phyloP scores from a whole-genome alignment of 1,139 yeast genomes.

The Diutina rugosa region DNA sequence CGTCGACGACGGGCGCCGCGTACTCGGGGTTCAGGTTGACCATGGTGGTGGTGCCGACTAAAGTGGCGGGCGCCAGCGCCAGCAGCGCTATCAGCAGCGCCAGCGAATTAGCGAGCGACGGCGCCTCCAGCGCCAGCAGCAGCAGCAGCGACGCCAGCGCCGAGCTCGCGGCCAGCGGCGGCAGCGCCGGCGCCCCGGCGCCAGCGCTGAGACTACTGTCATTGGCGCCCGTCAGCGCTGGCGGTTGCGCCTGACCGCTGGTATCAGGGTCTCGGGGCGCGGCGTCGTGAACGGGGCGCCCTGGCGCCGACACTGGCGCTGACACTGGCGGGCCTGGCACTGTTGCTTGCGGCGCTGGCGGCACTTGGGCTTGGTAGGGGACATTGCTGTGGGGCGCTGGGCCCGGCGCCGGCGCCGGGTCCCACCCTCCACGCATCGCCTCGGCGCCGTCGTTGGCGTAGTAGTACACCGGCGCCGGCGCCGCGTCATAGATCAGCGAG shows the following conservation, averaged over 20 bases:
- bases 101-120: neutral
- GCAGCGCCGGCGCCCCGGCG: neutral
- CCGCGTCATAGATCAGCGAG: neutral
- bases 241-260: neutral
- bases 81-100: neutral
- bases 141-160: neutral
- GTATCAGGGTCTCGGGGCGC: too few relatives aligned
- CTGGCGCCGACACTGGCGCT: too few relatives aligned
- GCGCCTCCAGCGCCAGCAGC: neutral
- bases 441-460: neutral
- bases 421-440: neutral
- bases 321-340: too few relatives aligned
- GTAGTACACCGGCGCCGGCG: neutral
- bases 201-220: neutral
- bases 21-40: neutral
- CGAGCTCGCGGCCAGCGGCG: neutral
- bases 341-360: too few relatives aligned
- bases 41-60: neutral
- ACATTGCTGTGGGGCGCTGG: too few relatives aligned
- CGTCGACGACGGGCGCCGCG: slow-evolving; percentile 7
- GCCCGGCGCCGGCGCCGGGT: neutral
- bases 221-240: neutral
- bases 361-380: too few relatives aligned
- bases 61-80: neutral
- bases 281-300: too few relatives aligned